A percentile compares a stretch with the other conserved stretches of the same genome.
These are phyloP conservation scores for Periconia sp. DNA, from an alignment of 2,329 filamentous ascomycete genomes.

Conservation along the genomic window DNA sequence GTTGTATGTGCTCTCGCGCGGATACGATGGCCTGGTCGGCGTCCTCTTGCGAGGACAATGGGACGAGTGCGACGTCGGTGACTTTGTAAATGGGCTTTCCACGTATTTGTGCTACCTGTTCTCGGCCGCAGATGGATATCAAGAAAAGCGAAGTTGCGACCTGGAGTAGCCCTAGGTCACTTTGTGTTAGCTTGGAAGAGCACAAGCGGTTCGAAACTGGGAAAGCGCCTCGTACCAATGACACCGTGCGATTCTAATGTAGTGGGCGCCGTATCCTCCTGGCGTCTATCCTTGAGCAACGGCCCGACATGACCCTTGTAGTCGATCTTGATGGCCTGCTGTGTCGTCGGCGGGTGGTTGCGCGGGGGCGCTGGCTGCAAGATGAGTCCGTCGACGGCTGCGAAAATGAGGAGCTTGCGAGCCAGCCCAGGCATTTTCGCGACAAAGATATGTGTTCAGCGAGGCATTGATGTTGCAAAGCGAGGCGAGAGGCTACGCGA, in stretches of 20 bases:
- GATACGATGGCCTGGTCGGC: constrained; percentile 74
- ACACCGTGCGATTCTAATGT: constrained; percentile 59
- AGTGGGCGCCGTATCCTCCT: constrained; percentile 44
- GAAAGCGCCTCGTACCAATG: constrained; percentile 56
- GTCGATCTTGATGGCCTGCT: constrained; percentile 69
- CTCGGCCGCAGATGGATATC: constrained; percentile 81
- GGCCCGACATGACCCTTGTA: constrained; percentile 67
- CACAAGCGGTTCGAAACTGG: neutral
- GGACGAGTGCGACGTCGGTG: constrained; percentile 89
- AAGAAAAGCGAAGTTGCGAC: constrained; percentile 84
- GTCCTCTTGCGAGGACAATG: constrained; percentile 76
- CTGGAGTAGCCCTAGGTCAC: constrained; percentile 73
- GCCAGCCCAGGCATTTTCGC: constrained; percentile 79
- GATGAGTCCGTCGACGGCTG: constrained; percentile 81
- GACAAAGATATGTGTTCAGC: too few relatives aligned
- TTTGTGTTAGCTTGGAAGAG: constrained; percentile 8
- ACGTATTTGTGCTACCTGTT: constrained; percentile 86
- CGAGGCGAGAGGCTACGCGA: too few relatives aligned
- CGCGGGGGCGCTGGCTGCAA: constrained; percentile 72
- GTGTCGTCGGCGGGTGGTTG: constrained; percentile 58
- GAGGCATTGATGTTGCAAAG: too few relatives aligned
- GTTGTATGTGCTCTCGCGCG: constrained; percentile 57
- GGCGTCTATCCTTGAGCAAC: constrained; percentile 48
- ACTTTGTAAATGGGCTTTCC: constrained; percentile 85
- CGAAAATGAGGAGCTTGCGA: constrained; percentile 80